phyloP scores from a whole-genome alignment of 352 stramenopile species.

The Globisporangium radiosum region DNA sequence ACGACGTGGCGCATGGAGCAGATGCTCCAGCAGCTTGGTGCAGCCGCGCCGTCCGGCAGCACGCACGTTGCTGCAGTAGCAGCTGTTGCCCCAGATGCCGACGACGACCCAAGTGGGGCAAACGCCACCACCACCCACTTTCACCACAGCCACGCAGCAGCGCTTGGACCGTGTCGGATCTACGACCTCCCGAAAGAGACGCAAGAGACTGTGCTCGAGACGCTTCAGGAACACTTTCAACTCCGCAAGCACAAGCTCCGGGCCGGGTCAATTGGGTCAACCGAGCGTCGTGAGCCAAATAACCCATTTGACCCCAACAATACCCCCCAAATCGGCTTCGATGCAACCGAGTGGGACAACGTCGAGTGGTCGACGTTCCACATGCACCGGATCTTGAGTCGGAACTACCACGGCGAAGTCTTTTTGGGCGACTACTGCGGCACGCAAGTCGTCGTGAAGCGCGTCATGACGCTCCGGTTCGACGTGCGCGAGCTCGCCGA shows the following conservation, averaged over 20 bases:
- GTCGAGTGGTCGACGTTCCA: conserved; percentile 36
- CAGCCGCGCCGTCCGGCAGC: conserved; percentile 1
- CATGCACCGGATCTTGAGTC: conserved; percentile 20
- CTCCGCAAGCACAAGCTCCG: conserved; percentile 36
- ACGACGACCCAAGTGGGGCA: conserved; percentile 5
- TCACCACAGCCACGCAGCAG: conserved; percentile 10
- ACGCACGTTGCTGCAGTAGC: neutral
- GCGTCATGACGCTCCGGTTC: conserved; percentile 58
- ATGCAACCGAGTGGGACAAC: conserved; percentile 10
- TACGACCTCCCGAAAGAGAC: conserved; percentile 55
- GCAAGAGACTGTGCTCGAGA: conserved; percentile 48
- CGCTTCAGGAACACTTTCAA: conserved; percentile 55
- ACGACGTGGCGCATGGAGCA: conserved; percentile 62
- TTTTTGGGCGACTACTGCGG: conserved; percentile 56
- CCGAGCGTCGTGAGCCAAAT: too few species aligned
- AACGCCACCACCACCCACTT: neutral
- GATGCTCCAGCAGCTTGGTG: conserved; percentile 49
- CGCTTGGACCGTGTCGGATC: conserved; percentile 28
- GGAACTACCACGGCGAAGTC: conserved; percentile 55
- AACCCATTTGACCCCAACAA: too few species aligned
- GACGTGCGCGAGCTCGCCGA: conserved; percentile 47
- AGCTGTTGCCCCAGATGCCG: neutral
- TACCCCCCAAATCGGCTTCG: neutral
- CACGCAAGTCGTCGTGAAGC: conserved; percentile 58
- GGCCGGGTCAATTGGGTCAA: neutral